Evolutionary conservation across 2,329 filamentous ascomycete species (phyloP), one percentile per base, ranked within the genome.

Genomic region (Fusarium sp.): DNA sequence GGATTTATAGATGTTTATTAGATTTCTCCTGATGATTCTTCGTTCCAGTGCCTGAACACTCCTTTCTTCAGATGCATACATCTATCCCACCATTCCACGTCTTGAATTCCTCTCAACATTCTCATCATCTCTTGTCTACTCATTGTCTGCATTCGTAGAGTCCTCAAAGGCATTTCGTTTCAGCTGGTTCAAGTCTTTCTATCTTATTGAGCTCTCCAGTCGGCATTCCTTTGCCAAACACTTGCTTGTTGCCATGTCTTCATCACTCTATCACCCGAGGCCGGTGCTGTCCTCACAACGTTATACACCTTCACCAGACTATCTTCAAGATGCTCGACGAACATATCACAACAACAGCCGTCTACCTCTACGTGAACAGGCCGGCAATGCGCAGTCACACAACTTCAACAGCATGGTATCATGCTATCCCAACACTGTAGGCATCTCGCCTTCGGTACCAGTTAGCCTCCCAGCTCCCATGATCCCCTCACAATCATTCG

Each of bases 301-400:
- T 75, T 88, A 85, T 77, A 86, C 86, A 60, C 82, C 83, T 66
- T 80, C 83, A 19, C 79, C 83, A 64, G 86, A 87, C 59, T 87
- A 87, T 74, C 75, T 83, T 72, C 69, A 73, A 73, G 87, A 88
- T 73, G 77, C 80, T 63, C 83, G 85, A 62, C 83, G 86, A 72
- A 82, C 82, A 57, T 72, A 72, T 72, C 81, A 80, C 77, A 77
- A 82, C 77, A 72, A 69, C 56, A 79, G 79, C 74, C 77, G 86
- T 67, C 81, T 85, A 67, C 87, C 88, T 35, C 83, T 90, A 42
- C 82, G 86, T 64, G 88, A 90, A 75, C 84, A 86, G 25, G 86
- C 84, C 18, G 85, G 85, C 75, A 90, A 89, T 79, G 81, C 84
- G 52, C 88, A 89, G 76, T 77, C 82, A 60, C 81, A 83, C 72